Percentiles rank a stretch among this genome's conserved stretches.
phyloP scores from a whole-genome alignment of 805 yeast species.

The Ogataea thermomethanolica region DNA sequence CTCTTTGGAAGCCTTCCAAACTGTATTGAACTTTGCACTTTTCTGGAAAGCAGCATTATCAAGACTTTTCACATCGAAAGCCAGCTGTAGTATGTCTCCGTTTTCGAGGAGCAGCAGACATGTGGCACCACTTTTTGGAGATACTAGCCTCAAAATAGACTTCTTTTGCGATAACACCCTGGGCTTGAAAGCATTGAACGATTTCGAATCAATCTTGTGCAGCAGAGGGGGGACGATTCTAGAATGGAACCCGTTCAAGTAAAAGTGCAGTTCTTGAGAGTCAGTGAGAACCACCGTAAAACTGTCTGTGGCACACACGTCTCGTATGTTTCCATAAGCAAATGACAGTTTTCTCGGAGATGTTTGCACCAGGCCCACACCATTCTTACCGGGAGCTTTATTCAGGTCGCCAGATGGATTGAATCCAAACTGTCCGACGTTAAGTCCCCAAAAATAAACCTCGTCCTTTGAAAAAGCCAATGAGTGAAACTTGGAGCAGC shows the following conservation, averaged over 20 bases:
- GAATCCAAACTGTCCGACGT: slow-evolving; percentile 78
- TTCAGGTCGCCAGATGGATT: slow-evolving; percentile 18
- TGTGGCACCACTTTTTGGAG: slow-evolving; percentile 38
- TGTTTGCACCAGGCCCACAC: slow-evolving; percentile 11
- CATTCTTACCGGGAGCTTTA: slow-evolving; percentile 14
- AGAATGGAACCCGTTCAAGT: slow-evolving; percentile 53
- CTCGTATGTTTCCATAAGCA: slow-evolving; percentile 46
- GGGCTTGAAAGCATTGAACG: slow-evolving; percentile 55
- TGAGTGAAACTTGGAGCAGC: slow-evolving; percentile 70
- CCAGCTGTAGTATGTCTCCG: slow-evolving; percentile 53
- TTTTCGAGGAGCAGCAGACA: slow-evolving; percentile 51
- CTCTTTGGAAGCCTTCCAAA: slow-evolving; percentile 63
- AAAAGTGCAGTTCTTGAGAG: slow-evolving; percentile 59
- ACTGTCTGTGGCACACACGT: slow-evolving; percentile 61
- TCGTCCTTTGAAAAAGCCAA: slow-evolving; percentile 50
- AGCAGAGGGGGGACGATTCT: slow-evolving; percentile 38
- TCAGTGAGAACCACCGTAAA: slow-evolving; percentile 63
- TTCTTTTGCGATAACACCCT: slow-evolving; percentile 42
- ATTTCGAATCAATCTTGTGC: slow-evolving; percentile 36
- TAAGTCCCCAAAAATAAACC: slow-evolving; percentile 70
- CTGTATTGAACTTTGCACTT: slow-evolving; percentile 41
- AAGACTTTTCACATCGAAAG: slow-evolving; percentile 21
- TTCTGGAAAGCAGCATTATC: slow-evolving; percentile 38
- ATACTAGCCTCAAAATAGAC: slow-evolving; percentile 31
- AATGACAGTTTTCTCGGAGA: slow-evolving; percentile 34